phyloP scores from a whole-genome alignment of 1,139 yeast species.

The Taphrina communis region DNA sequence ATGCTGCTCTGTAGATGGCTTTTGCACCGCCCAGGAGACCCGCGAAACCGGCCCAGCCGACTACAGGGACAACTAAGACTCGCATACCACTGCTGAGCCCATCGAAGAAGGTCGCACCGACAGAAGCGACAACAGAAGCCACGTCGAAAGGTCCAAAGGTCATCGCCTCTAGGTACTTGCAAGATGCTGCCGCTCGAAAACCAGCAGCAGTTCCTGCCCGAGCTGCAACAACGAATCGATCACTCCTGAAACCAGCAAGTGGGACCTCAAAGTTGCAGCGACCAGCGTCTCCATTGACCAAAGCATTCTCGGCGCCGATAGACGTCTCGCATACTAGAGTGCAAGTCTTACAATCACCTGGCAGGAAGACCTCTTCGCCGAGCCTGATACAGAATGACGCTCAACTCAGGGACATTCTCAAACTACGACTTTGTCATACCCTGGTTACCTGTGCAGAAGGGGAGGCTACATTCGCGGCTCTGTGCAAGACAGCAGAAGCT shows the following conservation, averaged over 20 bases:
- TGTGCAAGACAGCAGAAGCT: background rate
- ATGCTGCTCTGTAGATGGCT: slow-evolving; percentile 8
- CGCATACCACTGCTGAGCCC: slow-evolving; percentile 18
- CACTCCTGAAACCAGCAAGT: slow-evolving; percentile 1
- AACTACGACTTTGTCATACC: slow-evolving; percentile 5
- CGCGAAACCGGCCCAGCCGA: background rate
- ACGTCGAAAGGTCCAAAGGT: slow-evolving; percentile 5
- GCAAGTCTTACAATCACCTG: background rate
- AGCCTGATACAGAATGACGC: background rate
- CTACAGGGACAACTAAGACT: slow-evolving; percentile 5
- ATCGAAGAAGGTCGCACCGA: background rate
- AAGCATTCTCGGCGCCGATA: background rate
- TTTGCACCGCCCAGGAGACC: slow-evolving; percentile 24
- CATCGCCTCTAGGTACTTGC: slow-evolving; percentile 20
- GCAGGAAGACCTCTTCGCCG: background rate
- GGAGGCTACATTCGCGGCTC: background rate
- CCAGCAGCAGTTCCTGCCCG: background rate
- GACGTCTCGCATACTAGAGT: background rate
- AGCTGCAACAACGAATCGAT: background rate
- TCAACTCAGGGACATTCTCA: background rate
- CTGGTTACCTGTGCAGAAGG: slow-evolving; percentile 13
- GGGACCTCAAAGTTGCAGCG: background rate
- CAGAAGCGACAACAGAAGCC: slow-evolving; percentile 7
- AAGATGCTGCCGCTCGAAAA: background rate
- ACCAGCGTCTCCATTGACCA: background rate